These are phyloP conservation scores for Crithidia fasciculata DNA, from an alignment of 208 protist species.

Conservation along the genomic window DNA sequence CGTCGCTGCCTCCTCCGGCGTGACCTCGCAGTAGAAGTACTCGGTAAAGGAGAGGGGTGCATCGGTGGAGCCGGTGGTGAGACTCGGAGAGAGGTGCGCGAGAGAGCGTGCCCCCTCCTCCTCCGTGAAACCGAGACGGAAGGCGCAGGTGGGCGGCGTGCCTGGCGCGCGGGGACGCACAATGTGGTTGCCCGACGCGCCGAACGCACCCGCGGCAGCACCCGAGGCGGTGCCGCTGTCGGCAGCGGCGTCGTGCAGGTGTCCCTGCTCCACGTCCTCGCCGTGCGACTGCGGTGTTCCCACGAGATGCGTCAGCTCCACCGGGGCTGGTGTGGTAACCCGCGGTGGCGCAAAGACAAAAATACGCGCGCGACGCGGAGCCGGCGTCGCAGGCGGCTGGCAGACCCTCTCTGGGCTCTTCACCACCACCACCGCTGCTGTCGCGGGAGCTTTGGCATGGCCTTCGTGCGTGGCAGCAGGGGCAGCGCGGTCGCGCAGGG, in stretches of 20 bases:
- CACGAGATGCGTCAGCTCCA: conserved; percentile 9
- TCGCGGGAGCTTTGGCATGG: background rate
- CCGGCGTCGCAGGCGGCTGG: conserved; percentile 6
- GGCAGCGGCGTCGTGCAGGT: background rate
- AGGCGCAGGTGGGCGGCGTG: background rate
- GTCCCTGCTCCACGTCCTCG: conserved; percentile 2
- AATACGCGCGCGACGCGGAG: conserved; percentile 11
- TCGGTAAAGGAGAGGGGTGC: conserved; percentile 29
- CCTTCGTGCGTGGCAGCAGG: background rate
- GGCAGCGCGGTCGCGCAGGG: background rate
- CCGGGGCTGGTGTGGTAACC: background rate
- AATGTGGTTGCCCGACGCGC: background rate
- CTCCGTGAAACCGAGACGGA: too few species aligned
- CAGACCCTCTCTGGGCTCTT: background rate
- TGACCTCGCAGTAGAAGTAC: conserved; percentile 15
- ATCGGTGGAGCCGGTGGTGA: conserved; percentile 19
- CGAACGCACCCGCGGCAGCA: background rate
- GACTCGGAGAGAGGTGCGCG: conserved; percentile 6
- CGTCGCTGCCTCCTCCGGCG: background rate
- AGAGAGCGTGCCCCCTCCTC: conserved; percentile 10
- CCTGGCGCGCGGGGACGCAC: background rate
- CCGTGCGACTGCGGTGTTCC: background rate
- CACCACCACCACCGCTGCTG: background rate
- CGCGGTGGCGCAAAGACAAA: conserved; percentile 25
- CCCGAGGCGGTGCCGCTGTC: background rate